Evolutionary conservation across 2,329 filamentous ascomycete genomes (phyloP), one percentile per base, ranked within the genome.

Genomic region (Aspergillus unguis): DNA sequence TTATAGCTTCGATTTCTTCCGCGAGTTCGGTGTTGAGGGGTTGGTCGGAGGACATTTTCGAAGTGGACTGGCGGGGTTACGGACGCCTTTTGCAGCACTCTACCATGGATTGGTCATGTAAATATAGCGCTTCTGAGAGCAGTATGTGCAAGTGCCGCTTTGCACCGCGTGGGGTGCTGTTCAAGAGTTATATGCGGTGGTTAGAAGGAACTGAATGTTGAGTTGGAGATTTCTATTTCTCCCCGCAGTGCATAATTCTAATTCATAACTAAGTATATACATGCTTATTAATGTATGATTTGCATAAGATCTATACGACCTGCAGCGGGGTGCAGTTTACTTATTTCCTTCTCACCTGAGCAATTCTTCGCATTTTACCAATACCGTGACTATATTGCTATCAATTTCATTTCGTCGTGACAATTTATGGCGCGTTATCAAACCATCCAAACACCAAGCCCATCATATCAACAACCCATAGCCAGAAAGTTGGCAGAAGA

Each of bases 1-100:
- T 77, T 57, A 78, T 71, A 25, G 75, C 74, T 58, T 75, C 73
- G 29, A 76, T 70, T 63, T 78, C 76, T 59, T 78, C 74, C 11
- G 69, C 68, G 4, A 78, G 70, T 23, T 77, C 75, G 47, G 60
- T 57, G 23, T 68, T 72, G 58, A 69, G 44, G 11, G 55, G 48
- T 9, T 64, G 62, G 32, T 64, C 55, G 33, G 54, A 47, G 37
- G 57, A 35, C 52, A 58, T 63, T 40, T 53, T 57, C 9, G 28
- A 29, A 8, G 5, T 6, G 5, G 28, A 31, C 9, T 5, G 10
- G 26, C 25, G 11, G 42, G 25, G 37, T 23, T 37, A 3, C 26
- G 10, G 11, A 43, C 10, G 31, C 42, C 17, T 25, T 44, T 29
- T 32, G n/a, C 29, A 44, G 26, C 10, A 10, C 42, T 33, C 41